Percentiles rank a stretch among this genome's conserved stretches.
Conservation (phyloP, 768 basidiomycete species). For the Suillus tomentosus region DNA sequence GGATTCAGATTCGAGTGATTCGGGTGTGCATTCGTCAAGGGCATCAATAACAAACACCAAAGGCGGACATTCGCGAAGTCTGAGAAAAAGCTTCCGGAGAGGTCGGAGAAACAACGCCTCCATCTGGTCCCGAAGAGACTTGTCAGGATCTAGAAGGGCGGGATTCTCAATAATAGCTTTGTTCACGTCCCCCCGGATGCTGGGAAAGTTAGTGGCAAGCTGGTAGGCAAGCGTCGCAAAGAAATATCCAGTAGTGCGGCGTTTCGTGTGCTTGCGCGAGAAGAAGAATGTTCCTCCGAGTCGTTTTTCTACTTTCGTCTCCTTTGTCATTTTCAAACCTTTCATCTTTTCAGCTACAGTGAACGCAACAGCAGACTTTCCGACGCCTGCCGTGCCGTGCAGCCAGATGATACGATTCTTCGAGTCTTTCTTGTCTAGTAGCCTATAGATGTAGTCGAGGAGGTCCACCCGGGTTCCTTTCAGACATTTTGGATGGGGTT, state of each 20-base stretch:
- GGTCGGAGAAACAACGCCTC: background rate
- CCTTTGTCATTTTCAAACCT: background rate
- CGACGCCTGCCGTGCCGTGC: background rate
- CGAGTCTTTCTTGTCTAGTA: background rate
- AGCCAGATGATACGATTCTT: background rate
- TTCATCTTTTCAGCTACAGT: constrained; percentile 1
- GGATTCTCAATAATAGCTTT: background rate
- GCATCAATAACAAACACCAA: background rate
- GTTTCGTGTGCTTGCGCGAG: constrained; percentile 1
- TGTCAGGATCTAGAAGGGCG: background rate
- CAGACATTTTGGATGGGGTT: background rate
- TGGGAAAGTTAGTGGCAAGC: background rate
- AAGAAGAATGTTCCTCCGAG: background rate
- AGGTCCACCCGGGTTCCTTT: background rate
- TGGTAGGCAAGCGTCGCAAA: background rate
- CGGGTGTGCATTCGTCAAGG: background rate
- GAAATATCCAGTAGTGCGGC: background rate
- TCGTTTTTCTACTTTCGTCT: background rate
- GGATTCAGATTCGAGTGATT: background rate
- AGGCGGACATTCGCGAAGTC: background rate
- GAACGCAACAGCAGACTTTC: constrained; percentile 7
- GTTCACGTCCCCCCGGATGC: background rate
- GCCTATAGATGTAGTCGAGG: background rate
- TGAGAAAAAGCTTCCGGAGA: background rate
- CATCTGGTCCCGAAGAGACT: background rate